Base-by-base conservation (phyloP, 306 rosid species). In the Prunus padus region DNA sequence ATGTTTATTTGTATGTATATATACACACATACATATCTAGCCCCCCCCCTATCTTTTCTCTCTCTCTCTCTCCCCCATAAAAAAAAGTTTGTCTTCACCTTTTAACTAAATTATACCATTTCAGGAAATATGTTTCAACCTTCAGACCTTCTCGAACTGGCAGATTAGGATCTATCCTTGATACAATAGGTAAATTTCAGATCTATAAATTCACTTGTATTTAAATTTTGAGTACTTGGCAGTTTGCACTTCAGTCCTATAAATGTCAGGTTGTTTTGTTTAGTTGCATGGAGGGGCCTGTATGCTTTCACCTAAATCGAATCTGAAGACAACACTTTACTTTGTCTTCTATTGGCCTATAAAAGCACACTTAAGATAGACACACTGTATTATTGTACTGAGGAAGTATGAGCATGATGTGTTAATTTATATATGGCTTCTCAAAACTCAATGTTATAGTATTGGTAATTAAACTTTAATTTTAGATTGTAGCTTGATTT, bases 61-160 rank as follows among this genome's bases (percentile, higher is more conserved):
- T 15, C 5, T 50, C 2, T 1, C 65, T 26, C 12, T 55, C 14
- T 33, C 3, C 56, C 1, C 14, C 14, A 13, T 30, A 19, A 23
- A 54, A 72, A 37, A 71, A 40, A 8, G 51, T 52, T 31, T 57
- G 45, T 67, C 59, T 72, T 80, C 45, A 66, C 77, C 59, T 82
- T 26, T 37, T 23, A 47, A 46, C 57, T 25, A 51, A 57, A 49
- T 63, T n/a, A 47, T 73, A 55, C 81, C 54, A 62, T 82, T 86
- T 75, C 88, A 95, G 99, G 97, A 95, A 89, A 86, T 95, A 87
- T 70, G 71, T 95, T 75, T 90, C 99, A 75, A 92, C 86, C 86
- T 77, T 89, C 44, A 90, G 91, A 70, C 89, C 89, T 81, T 72
- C 86, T 79, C 90, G 90, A 80, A 77, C 78, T 49, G 97, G 97